Evolutionary conservation across 1,139 yeast species (phyloP), one percentile per base, ranked within the genome.

Genomic region (Candida sp.): DNA sequence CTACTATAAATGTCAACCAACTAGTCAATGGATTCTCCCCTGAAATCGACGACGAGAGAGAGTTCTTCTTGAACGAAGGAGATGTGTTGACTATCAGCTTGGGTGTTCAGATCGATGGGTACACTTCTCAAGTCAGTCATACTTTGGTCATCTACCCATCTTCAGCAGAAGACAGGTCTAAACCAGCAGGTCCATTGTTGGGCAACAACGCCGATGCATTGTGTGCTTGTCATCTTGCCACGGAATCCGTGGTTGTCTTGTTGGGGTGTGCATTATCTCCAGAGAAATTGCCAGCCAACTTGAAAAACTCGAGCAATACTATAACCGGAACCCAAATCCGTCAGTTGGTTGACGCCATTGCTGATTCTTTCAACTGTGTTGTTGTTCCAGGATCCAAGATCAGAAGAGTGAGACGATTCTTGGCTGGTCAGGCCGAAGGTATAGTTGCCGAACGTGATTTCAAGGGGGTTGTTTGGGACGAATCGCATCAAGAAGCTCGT

Each of bases 51-150:
- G 96, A 90, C 60, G 76, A 71, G 41, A 59, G 81, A 17, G 74
- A 76, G 53, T 75, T 80, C 55, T 69, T 71, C 43, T 83, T 90
- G 63, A 72, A 76, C 51, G 84, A 85, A 34, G 98, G 98, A 48
- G 98, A 94, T 67, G 77, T 93, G 47, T 91, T 90, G 40, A 92
- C 94, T 53, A 81, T 94, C 51, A 77, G 88, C 25, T 77, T 92
- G 38, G 98, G 98, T 45, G 93, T 89, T 53, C 98, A 94, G 58
- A 84, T 94, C 60, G 99, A 94, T 68, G 99, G 99, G 47, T 94
- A 93, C 72, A 89, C 98, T 17, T 87, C 97, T 4, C 84, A 85
- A 64, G 85, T 84, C 6, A 84, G 96, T 31, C 99, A 94, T 68
- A 92, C 98, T 3, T 67, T 91, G 54, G 96, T 92, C 38, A 86